These are phyloP conservation scores for Saraca asoca DNA, from an alignment of 331 rosid species.

Conservation along the genomic window DNA sequence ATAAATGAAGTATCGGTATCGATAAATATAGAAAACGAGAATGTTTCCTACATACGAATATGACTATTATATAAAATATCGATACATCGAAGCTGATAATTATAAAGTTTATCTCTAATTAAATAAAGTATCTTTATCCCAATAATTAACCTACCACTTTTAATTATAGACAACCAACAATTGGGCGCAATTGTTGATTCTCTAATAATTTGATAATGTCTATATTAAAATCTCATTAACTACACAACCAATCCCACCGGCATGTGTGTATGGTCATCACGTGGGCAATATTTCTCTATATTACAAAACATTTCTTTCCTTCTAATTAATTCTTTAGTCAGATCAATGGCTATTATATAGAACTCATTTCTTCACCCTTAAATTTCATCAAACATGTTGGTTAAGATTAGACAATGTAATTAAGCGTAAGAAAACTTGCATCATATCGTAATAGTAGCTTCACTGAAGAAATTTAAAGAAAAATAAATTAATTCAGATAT, in stretches of 20 bases:
- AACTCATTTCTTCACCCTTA: background rate
- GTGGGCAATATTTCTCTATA: slow-evolving; percentile 40
- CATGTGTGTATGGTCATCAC: slow-evolving; percentile 40
- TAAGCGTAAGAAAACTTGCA: no score
- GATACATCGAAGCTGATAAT: no score
- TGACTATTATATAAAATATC: no score
- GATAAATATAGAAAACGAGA: no score
- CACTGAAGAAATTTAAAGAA: slow-evolving; percentile 2
- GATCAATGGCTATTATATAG: background rate
- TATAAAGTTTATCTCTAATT: slow-evolving; percentile 36
- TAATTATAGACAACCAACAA: slow-evolving; percentile 43
- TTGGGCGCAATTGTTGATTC: slow-evolving; percentile 41
- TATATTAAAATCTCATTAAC: slow-evolving; percentile 45
- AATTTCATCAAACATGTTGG: slow-evolving; percentile 28
- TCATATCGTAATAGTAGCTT: no score
- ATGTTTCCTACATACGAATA: no score
- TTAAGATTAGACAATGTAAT: background rate
- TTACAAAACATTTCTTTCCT: slow-evolving; percentile 23
- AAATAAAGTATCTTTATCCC: slow-evolving; percentile 41
- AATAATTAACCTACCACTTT: slow-evolving; percentile 39
- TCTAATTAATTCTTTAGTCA: slow-evolving; percentile 10
- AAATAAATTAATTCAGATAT: background rate
- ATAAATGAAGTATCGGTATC: no score
- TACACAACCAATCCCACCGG: slow-evolving; percentile 50
- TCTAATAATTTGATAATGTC: slow-evolving; percentile 34